Base-by-base conservation (phyloP, 176 grass and related monocot genomes). In the Guadua angustifolia region DNA sequence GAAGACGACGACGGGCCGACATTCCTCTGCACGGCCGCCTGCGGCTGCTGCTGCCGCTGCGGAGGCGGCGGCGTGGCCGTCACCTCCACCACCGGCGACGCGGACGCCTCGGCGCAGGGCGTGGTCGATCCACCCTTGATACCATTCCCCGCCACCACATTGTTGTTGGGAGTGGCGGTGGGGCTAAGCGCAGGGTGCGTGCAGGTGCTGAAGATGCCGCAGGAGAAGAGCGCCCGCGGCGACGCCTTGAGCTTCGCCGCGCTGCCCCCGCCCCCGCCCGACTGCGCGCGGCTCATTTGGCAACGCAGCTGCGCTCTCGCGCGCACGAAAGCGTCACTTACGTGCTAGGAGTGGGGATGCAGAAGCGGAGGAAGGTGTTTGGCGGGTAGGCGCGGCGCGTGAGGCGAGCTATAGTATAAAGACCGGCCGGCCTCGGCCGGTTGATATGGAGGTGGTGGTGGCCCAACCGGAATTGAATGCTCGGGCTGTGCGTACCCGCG, bases 161-260 rank as follows among this genome's bases (percentile, higher is more conserved):
- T 81, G 78, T 85, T 82, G 58, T 86, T 86, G 11, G 90, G 85
- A 47, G 85, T 91, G 2, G 89, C 82, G 15, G 82, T 86, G 15
- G 82, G 92, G 79, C 93, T 92, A 52, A 95, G 88, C 79, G 83
- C 93, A 18, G 88, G 81, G 68, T 92, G 93, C 33, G 90, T 92
- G 90, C 93, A 92, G 71, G 90, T 95, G 82, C 90, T 87, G 83
- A 95, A 95, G 79, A 95, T 95, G 58, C 90, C 90, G 72, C 93
- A 95, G 1, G 90, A 92, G 80, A 95, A 95, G 25, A 95, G 85
- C 55, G 93, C 88, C 38, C 93, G 82, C 29, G 93, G 93, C 52
- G 90, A 85, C 19, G 90, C 58, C 82, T 92, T 95, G n/a, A 95
- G 66, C 90, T 87, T 95, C 50, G 88, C 7, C 57, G 65, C 79